A percentile compares a stretch with the other conserved stretches of the same genome.
phyloP scores from a whole-genome alignment of 345 rosid species.

The Brassica nigra region DNA sequence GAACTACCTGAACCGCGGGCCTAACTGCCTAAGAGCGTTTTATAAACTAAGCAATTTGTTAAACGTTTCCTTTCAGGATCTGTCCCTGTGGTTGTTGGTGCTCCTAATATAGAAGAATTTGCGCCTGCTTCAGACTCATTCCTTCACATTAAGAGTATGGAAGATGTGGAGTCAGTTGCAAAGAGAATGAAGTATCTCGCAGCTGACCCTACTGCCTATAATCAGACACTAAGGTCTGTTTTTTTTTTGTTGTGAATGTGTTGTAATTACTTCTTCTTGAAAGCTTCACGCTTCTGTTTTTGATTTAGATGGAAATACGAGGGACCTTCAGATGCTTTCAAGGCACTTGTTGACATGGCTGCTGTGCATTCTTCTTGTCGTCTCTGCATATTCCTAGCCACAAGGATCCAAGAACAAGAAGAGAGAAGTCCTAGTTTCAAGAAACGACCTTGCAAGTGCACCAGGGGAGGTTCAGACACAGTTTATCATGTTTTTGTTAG shows the following conservation, averaged over 20 bases:
- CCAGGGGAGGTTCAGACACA: conserved; percentile 58
- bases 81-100: conserved; percentile 87
- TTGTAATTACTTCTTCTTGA: not conserved
- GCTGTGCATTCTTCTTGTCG: conserved; percentile 98
- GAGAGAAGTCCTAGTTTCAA: conserved; percentile 56
- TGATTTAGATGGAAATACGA: conserved; percentile 85
- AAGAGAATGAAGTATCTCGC: conserved; percentile 75
- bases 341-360: conserved; percentile 97
- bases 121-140: conserved; percentile 66
- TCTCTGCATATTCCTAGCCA: conserved; percentile 89
- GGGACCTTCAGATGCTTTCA: conserved; percentile 94
- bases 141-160: conserved; percentile 66
- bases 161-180: conserved; percentile 64
- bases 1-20: not conserved
- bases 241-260: not conserved
- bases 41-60: not conserved
- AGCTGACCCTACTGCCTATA: conserved; percentile 68
- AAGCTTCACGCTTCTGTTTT: conserved; percentile 15
- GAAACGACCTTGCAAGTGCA: conserved; percentile 87
- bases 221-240: conserved; percentile 67
- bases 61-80: conserved; percentile 54
- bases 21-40: not conserved
- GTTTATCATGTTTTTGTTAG: conserved; percentile 75
- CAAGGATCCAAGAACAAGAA: conserved; percentile 67
- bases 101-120: conserved; percentile 89